Evolutionary conservation across 306 rosid species (phyloP), one percentile per base, ranked within the genome.

Genomic region (Echinosophora koreensis): DNA sequence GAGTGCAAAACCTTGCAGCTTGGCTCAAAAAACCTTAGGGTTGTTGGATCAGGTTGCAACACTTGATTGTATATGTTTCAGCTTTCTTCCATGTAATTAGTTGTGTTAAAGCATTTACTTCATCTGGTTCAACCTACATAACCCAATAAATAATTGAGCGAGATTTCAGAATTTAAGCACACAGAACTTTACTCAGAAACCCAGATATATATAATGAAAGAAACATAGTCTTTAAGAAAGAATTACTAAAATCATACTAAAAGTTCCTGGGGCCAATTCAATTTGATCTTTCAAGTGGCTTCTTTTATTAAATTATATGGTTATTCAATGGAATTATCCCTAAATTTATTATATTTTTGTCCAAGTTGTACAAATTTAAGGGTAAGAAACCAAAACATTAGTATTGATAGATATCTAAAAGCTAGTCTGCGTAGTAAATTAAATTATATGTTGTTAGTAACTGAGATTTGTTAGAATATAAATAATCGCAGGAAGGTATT

Each of bases 71-170:
- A 42, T 90, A 92, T 58, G 98, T 95, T 8, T 92, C 98, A 0
- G 98, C 98, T 38, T 97, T 95, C 87, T 95, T 95, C 98, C 98
- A 95, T 38, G 98, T 95, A 97, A 95, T 95, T 56, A 95, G 76
- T 71, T 95, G 98, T 46, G 98, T 97, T 38, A 95, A 83, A 44
- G 98, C 98, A 84, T 95, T 95, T 82, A 95, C 98, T 86, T 95
- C 98, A 85, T 95, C 97, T 2, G 97, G 97, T 39, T 95, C 97
- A 83, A 94, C 98, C 98, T 94, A 78, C 62, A 61, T 22, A 30
- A 9, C 66, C 66, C 83, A 80, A 58, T 6, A 50, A 56, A 79
- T 8, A 16, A 80, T 63, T 57, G 11, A 39, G 5, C 62, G 28
- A 76, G 64, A 57, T 34, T 72, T 12, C 7, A 57, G 42, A 13